These are phyloP conservation scores for Neurospora discreta DNA, from an alignment of 495 filamentous ascomycete genomes.

Conservation along the genomic window DNA sequence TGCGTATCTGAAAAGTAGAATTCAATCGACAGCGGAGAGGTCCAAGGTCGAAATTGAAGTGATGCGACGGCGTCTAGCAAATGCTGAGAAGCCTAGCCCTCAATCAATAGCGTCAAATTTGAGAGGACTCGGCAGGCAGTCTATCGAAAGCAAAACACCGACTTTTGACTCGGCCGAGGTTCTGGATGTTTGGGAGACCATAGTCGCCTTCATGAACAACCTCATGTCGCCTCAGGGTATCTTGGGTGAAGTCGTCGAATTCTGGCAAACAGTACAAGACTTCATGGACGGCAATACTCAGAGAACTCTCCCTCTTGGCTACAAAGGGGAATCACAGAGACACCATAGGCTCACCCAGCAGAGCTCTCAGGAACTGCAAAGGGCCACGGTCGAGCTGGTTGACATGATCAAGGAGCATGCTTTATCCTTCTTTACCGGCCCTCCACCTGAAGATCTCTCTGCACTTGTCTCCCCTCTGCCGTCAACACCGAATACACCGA, in stretches of 20 bases:
- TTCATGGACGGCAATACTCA: constrained; percentile 86
- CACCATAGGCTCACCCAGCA: constrained; percentile 74
- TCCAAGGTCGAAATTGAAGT: constrained; percentile 88
- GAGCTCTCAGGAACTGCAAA: constrained; percentile 60
- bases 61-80: constrained; percentile 65
- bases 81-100: constrained; percentile 55
- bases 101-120: constrained; percentile 62
- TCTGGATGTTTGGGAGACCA: constrained; percentile 82
- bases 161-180: constrained; percentile 63
- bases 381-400: constrained; percentile 68
- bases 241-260: constrained; percentile 79
- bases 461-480: constrained; percentile 70
- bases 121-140: constrained; percentile 53
- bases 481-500: constrained; percentile 57
- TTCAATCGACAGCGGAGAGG: constrained; percentile 64
- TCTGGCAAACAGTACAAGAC: constrained; percentile 83
- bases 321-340: constrained; percentile 69
- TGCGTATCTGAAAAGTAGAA: constrained; percentile 77
- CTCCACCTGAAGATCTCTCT: constrained; percentile 82
- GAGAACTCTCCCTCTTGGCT: constrained; percentile 65
- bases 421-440: constrained; percentile 72
- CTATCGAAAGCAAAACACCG: constrained; percentile 39
- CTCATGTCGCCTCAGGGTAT: constrained; percentile 66
- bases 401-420: constrained; percentile 70
- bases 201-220: constrained; percentile 58